phyloP scores from a whole-genome alignment of 2,329 filamentous ascomycete species.

The Tolypocladium sp. region DNA sequence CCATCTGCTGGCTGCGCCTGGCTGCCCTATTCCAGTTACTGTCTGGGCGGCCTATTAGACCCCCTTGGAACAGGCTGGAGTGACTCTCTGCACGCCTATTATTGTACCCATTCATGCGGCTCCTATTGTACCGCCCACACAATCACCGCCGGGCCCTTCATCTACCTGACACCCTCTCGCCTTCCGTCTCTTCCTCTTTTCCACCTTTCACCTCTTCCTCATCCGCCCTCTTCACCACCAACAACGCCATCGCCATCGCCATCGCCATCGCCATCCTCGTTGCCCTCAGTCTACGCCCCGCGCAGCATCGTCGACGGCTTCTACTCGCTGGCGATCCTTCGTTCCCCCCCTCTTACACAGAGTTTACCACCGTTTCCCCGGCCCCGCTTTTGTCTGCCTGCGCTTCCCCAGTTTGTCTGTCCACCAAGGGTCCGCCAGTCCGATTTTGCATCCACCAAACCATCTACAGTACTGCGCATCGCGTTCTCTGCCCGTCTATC shows the following conservation, averaged over 20 bases:
- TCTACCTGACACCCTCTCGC: too few relatives aligned
- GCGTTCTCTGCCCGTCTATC: background rate
- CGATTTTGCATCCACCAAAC: background rate
- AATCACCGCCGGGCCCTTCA: too few relatives aligned
- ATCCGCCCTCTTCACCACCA: background rate
- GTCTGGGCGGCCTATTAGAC: too few relatives aligned
- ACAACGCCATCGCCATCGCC: background rate
- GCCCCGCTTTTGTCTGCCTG: background rate
- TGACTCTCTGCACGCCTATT: too few relatives aligned
- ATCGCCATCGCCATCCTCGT: background rate
- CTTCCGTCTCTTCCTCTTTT: background rate
- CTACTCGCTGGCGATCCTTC: too few relatives aligned
- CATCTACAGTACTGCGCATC: background rate
- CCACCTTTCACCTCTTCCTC: background rate
- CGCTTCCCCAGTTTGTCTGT: background rate
- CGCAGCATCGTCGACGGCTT: background rate
- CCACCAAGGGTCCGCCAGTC: background rate
- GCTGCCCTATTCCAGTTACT: too few relatives aligned
- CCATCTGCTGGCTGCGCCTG: too few relatives aligned
- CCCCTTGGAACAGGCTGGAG: too few relatives aligned
- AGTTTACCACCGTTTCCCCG: background rate
- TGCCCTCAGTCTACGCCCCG: background rate
- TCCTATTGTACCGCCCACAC: too few relatives aligned
- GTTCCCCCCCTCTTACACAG: background rate
- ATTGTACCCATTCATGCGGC: too few relatives aligned